phyloP scores from a whole-genome alignment of 163 green algal species.

The Chlorella variabilis region DNA sequence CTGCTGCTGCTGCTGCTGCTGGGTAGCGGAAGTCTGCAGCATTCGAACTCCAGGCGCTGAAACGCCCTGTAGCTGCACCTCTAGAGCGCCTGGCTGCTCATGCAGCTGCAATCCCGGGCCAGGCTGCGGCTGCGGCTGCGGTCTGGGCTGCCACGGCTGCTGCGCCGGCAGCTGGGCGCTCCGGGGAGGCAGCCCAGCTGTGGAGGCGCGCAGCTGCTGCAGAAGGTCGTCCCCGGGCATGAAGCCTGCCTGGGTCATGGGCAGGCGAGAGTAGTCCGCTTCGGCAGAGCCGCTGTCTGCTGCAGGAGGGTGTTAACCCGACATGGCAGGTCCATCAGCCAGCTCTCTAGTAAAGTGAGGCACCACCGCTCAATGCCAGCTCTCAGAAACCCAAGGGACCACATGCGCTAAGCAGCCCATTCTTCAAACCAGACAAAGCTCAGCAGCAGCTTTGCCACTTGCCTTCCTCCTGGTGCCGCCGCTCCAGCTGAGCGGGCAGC shows the following conservation, averaged over 20 bases:
- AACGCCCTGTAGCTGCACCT: no score
- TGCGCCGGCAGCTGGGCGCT: neutral
- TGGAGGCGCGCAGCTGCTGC: constrained; percentile 1
- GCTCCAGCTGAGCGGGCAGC: neutral
- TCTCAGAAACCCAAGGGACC: no score
- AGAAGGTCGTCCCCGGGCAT: constrained; percentile 4
- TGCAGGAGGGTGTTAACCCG: neutral
- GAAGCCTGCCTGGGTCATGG: constrained; percentile 39
- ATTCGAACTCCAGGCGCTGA: no score
- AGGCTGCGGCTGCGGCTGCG: neutral
- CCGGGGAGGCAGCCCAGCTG: neutral
- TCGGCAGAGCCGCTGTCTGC: neutral
- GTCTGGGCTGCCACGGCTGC: neutral
- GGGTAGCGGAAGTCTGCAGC: no score
- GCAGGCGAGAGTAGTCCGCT: neutral
- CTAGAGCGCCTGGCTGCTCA: no score
- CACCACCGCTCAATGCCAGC: no score
- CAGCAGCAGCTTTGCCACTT: neutral
- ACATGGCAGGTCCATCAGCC: no score
- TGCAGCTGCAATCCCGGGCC: no score
- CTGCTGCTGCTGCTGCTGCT: no score
- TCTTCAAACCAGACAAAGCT: neutral
- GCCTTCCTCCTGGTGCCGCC: neutral
- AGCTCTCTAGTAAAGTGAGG: no score
- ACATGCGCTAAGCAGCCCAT: no score